These are phyloP conservation scores for Elsinoe perseae DNA, from an alignment of 2,329 filamentous ascomycete species.

Conservation along the genomic window DNA sequence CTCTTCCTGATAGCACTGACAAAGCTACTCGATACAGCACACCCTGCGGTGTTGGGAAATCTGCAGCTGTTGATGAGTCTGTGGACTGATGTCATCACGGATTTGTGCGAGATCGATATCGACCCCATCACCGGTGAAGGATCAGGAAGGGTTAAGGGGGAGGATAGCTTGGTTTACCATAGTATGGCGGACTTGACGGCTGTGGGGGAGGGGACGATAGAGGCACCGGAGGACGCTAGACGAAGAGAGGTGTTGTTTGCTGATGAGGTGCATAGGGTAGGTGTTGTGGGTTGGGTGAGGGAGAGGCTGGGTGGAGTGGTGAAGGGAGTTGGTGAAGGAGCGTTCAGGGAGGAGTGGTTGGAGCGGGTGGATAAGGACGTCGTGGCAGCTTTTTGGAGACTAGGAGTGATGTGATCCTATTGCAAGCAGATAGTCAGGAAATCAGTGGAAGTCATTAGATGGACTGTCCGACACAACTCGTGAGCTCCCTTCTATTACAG, in stretches of 20 bases:
- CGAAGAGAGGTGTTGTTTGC: conserved; percentile 45
- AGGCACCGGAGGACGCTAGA: conserved; percentile 40
- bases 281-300: conserved; percentile 57
- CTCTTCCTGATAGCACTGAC: conserved; percentile 66
- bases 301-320: conserved; percentile 55
- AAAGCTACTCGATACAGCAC: conserved; percentile 57
- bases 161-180: conserved; percentile 37
- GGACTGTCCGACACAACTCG: too few relatives aligned
- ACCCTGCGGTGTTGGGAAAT: conserved; percentile 34
- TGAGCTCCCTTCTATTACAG: background rate
- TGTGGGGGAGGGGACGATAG: conserved; percentile 21
- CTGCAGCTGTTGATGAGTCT: conserved; percentile 68
- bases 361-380: conserved; percentile 70
- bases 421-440: background rate
- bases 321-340: conserved; percentile 54
- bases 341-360: conserved; percentile 61
- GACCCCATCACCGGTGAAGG: conserved; percentile 26
- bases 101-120: conserved; percentile 55
- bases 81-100: conserved; percentile 63
- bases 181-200: conserved; percentile 22
- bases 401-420: conserved; percentile 30
- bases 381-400: conserved; percentile 51
- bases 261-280: conserved; percentile 62
- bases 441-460: too few relatives aligned
- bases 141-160: conserved; percentile 23